Evolutionary conservation across 2,329 filamentous ascomycete species (phyloP).

Genomic region (Colletotrichum sp.): DNA sequence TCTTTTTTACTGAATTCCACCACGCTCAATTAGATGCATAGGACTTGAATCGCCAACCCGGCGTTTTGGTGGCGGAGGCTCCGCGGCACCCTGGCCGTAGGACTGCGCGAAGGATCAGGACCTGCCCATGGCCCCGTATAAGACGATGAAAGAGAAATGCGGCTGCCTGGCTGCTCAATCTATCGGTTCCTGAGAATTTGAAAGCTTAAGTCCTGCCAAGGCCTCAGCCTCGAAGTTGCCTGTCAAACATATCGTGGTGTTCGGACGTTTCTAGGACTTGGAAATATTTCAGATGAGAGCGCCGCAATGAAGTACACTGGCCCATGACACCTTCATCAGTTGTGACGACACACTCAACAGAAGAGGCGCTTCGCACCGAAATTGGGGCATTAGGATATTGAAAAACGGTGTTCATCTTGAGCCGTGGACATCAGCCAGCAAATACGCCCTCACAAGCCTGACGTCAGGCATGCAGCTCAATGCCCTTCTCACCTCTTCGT

Average conservation of each 20-base stretch:
- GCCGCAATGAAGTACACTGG: not conserved
- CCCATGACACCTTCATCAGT: too few species aligned
- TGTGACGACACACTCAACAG: not conserved
- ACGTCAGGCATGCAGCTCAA: conserved; percentile 1
- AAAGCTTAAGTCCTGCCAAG: not conserved
- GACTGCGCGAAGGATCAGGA: conserved; percentile 5
- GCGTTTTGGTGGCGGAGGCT: not conserved
- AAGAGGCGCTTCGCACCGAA: not conserved
- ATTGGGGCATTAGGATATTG: not conserved
- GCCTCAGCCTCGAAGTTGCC: not conserved
- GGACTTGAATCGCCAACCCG: not conserved
- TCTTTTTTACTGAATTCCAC: not conserved
- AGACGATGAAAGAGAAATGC: fast-evolving
- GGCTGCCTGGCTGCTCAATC: not conserved
- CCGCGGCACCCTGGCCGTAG: not conserved
- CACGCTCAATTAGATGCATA: not conserved
- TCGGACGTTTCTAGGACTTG: not conserved
- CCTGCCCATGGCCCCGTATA: not conserved
- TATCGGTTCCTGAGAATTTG: not conserved
- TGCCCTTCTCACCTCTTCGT: not conserved
- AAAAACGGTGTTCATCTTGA: not conserved
- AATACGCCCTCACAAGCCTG: conserved; percentile 6
- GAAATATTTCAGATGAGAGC: fast-evolving
- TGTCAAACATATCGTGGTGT: fast-evolving
- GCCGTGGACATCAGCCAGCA: not conserved